Conservation (phyloP, 169 alveolate species). For the Eimeria falciformis region DNA sequence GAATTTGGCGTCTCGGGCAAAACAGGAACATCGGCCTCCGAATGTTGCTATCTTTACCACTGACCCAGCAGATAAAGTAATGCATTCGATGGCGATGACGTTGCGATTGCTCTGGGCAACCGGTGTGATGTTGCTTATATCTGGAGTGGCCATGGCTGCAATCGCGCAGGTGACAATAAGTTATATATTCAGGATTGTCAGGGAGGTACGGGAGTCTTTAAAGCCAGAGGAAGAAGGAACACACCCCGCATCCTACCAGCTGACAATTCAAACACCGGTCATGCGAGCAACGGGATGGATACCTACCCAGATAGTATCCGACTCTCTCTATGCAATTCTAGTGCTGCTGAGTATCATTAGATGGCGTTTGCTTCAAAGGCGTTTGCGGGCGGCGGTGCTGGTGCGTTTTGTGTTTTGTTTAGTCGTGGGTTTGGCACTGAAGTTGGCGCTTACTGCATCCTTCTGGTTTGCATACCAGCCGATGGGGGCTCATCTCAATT, state of each 20-base stretch:
- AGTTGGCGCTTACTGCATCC: neutral
- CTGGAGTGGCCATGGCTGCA: neutral
- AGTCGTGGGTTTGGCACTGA: neutral
- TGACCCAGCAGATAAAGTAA: no score
- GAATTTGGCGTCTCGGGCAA: neutral
- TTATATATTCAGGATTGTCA: neutral
- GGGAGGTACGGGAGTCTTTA: neutral
- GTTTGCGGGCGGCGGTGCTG: conserved; percentile 29
- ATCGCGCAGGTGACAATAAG: neutral
- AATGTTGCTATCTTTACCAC: neutral
- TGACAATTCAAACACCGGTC: no score
- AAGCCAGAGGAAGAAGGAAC: neutral
- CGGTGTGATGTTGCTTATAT: conserved; percentile 16
- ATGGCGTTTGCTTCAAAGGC: neutral
- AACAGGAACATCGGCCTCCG: conserved; percentile 24
- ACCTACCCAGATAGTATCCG: neutral
- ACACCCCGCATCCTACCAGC: no score
- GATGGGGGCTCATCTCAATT: no score
- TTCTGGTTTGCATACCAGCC: neutral
- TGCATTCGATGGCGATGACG: neutral
- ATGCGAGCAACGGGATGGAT: neutral
- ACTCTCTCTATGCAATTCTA: neutral
- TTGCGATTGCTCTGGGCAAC: conserved; percentile 1
- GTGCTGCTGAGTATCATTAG: neutral
- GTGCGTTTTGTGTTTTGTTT: conserved; percentile 3